These are phyloP conservation scores for Plectosphaerella sp. DNA, from an alignment of 2,329 filamentous ascomycete species.

Conservation along the genomic window DNA sequence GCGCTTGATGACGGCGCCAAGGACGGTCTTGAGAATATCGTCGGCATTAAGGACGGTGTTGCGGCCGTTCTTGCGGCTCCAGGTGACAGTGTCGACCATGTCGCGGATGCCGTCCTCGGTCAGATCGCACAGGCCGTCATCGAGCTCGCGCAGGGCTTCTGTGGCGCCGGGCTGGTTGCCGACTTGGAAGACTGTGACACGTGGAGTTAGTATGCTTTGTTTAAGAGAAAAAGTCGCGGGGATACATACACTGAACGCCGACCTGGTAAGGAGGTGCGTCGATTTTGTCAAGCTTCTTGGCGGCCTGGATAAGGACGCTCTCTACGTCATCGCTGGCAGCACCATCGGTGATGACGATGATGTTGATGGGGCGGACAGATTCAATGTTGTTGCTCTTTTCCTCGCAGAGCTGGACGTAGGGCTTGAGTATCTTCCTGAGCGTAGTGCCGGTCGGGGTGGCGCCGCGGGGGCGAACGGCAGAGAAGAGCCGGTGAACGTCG, in stretches of 20 bases:
- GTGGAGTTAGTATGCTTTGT: too few species aligned
- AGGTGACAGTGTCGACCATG: constrained; percentile 89
- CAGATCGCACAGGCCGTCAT: constrained; percentile 63
- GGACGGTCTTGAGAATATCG: constrained; percentile 74
- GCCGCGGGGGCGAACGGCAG: constrained; percentile 56
- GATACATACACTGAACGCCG: constrained; percentile 65
- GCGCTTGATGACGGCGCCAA: constrained; percentile 65
- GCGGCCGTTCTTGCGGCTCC: constrained; percentile 45
- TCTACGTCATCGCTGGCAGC: constrained; percentile 76
- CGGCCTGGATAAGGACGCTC: constrained; percentile 60
- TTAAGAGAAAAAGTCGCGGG: too few species aligned
- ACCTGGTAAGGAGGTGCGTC: constrained; percentile 76
- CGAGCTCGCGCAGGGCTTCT: constrained; percentile 64
- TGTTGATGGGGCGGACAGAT: constrained; percentile 71
- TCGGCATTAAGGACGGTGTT: constrained; percentile 54
- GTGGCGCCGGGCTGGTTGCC: constrained; percentile 66
- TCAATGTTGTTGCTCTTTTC: constrained; percentile 34
- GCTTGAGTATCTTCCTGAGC: constrained; percentile 65
- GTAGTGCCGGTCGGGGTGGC: constrained; percentile 72
- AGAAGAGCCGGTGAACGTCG: constrained; percentile 66
- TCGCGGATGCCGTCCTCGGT: constrained; percentile 61
- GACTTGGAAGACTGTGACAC: constrained; percentile 69
- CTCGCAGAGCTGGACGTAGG: constrained; percentile 54
- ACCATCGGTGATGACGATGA: constrained; percentile 93
- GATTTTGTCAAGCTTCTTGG: constrained; percentile 64